Percentiles rank a stretch among this genome's conserved stretches.
Conservation (phyloP, 1,139 yeast genomes). For the Kluyveromyces sp. region DNA sequence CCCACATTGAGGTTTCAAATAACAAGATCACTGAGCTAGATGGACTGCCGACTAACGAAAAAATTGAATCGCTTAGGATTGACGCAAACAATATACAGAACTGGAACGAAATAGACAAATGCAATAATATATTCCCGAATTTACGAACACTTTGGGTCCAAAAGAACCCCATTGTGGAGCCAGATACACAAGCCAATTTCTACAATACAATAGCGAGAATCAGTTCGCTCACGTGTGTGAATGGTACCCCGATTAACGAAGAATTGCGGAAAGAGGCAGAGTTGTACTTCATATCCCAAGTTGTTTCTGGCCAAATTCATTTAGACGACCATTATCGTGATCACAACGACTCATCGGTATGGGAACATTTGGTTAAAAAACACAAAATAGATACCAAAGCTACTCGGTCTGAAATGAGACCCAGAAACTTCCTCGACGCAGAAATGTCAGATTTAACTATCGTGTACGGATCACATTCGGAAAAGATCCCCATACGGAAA, state of each 20-base stretch:
- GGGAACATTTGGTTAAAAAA: constrained; percentile 13
- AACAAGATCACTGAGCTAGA: constrained; percentile 14
- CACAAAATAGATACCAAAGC: constrained; percentile 9
- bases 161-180: constrained; percentile 44
- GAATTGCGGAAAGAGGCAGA: constrained; percentile 59
- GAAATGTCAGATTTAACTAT: constrained; percentile 11
- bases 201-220: constrained; percentile 45
- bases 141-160: constrained; percentile 41
- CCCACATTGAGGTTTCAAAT: constrained; percentile 17
- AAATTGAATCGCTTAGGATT: constrained; percentile 36
- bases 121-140: constrained; percentile 33
- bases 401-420: neutral
- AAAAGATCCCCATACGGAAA: constrained; percentile 10
- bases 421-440: neutral
- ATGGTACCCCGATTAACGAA: constrained; percentile 45
- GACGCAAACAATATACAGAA: constrained; percentile 38
- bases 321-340: constrained; percentile 20
- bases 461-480: constrained; percentile 3
- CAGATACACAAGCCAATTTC: constrained; percentile 32
- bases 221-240: constrained; percentile 35
- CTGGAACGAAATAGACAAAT: constrained; percentile 45
- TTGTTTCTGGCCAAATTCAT: constrained; percentile 30
- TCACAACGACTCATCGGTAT: constrained; percentile 6
- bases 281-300: constrained; percentile 52
- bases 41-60: neutral